Evolutionary conservation across 169 alveolate species (phyloP), one percentile per base, ranked within the genome.

Genomic region (Eimeria tenella): DNA sequence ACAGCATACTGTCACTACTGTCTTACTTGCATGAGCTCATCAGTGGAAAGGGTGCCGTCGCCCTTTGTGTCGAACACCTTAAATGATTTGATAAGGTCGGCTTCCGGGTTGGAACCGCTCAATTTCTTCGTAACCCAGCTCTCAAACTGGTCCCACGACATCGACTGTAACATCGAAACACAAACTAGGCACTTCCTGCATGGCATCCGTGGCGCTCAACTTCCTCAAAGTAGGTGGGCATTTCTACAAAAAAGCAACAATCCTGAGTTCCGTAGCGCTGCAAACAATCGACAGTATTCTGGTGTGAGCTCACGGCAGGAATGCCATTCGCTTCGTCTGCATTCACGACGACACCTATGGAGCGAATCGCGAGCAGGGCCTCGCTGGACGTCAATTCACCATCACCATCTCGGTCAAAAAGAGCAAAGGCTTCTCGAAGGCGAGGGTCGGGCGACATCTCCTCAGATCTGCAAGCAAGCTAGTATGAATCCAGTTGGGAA

Each of bases 381-480:
- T 90, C 94, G 68, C 73, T 42, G 73, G 89, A 79, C 15, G 90
- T 23, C 62, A 90, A 49, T 68, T 75, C 94, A 1, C 94, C 94
- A 25, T 90, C 94, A 13, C 94, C 94, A 60, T 90, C 94, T 10
- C 65, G 19, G 71, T 90, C 94, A 55, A 90, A 90, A 55, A 90
- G 88, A n/a, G 94, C 94, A 75, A 90, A 90, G 31, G 94, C 94
- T 55, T 90, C 94, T 31, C 94, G 94, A 7, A 90, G 63, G 70
- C 90, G 90, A n/a, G 90, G 81, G 19, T 63, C 68, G n/a, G 87
- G 58, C 6, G 90, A 5, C 89, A 77, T 77, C 19, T 75, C 53
- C 87, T 52, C 13, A 13, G n/a, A 56, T 73, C 42, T 13, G 11
- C 82, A 71, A 21, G 17, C 8, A 31, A 31, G 42, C 42, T 31